Evolutionary conservation across 75 land plant genomes (phyloP), one percentile per base, ranked within the genome.

Genomic region (Pinus albicaulis): DNA sequence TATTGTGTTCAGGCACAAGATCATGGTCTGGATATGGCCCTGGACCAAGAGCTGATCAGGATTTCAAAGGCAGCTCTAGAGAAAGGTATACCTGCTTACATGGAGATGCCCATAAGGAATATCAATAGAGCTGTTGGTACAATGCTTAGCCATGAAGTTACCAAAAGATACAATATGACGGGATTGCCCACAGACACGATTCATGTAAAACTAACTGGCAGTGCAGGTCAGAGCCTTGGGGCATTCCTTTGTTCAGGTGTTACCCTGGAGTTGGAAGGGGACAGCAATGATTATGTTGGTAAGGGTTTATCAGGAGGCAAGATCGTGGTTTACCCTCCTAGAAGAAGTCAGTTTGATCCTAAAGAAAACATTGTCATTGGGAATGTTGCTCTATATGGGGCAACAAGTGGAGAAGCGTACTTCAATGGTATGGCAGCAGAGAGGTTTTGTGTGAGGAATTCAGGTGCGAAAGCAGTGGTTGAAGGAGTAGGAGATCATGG

Each of bases 391-490:
- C 82, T 97, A 16, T 97, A 97, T 89, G 99, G 99, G 12, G 95
- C 99, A 48, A 97, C 90, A 61, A 78, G 88, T 70, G 99, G 99
- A 28, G 99, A 97, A 73, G 99, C 99, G 25, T 97, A 97, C 57
- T 97, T 97, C 79, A 97, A 92, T 82, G 99, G 99, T 65, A 97
- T 95, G 98, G 99, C 99, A 41, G 99, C 99, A 10, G 99, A 97
- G 79, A 85, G 99, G 80, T 97, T 97, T 64, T 89, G 93, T 80
- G 99, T 97, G 20, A 86, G 99, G 19, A 97, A 97, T 82, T 97
- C 99, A 8, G 99, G 99, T 65, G 99, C 94, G n/a, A 91, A 62
- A 72, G 92, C 99, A 36, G 98, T 98, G 34, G 99, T 98, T 20
- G 99, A 98, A 84, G 99, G 99, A 56, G 84, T 95, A 65, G 99